Evolutionary conservation across 2,329 filamentous ascomycete genomes (phyloP).

Genomic region (Colletotrichum sp.): DNA sequence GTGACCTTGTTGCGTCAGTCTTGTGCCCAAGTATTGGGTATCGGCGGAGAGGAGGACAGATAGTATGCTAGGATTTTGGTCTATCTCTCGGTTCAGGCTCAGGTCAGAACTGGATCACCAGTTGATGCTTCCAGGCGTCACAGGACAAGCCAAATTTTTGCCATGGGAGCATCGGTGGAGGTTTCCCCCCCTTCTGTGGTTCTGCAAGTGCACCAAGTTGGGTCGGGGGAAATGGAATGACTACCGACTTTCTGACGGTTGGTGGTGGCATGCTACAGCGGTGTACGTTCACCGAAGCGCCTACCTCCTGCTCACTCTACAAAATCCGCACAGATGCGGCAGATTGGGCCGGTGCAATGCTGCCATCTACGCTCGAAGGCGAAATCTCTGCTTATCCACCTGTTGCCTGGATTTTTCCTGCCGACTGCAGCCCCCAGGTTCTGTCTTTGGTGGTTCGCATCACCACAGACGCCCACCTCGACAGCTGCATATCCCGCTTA

Average conservation of each 20-base stretch:
- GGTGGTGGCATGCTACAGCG: background rate
- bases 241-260: background rate
- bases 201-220: slow-evolving; percentile 17
- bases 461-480: background rate
- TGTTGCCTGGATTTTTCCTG: background rate
- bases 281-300: background rate
- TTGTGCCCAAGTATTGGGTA: background rate
- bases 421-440: background rate
- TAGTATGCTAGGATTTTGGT: slow-evolving; percentile 7
- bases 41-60: slow-evolving; percentile 6
- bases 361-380: background rate
- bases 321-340: background rate
- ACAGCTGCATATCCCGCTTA: slow-evolving; percentile 17
- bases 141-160: background rate
- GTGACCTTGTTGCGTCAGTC: slow-evolving; percentile 11
- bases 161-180: background rate
- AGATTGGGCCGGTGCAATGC: background rate
- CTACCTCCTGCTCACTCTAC: background rate
- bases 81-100: background rate
- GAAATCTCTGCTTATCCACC: background rate
- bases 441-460: background rate
- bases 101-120: background rate
- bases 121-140: background rate
- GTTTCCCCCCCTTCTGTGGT: background rate
- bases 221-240: background rate